These are phyloP conservation scores for Helicocarpus griseus DNA, from an alignment of 2,329 filamentous ascomycete species.

Conservation along the genomic window DNA sequence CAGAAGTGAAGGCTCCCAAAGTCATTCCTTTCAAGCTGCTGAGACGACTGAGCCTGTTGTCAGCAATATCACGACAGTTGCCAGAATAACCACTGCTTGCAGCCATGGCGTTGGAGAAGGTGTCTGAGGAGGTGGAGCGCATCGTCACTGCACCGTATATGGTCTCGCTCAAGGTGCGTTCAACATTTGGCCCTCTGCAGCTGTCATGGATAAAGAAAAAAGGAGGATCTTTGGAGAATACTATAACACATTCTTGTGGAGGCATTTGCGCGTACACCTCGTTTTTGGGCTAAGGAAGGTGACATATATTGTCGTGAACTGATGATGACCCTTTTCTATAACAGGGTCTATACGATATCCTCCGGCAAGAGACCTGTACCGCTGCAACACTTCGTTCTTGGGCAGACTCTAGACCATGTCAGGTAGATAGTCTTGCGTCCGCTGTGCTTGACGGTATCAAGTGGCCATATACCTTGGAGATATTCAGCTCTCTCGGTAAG, in stretches of 20 bases:
- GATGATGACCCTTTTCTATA: too few species aligned
- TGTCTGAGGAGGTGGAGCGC: slow-evolving; percentile 38
- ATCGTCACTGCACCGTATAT: slow-evolving; percentile 41
- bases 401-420: slow-evolving; percentile 41
- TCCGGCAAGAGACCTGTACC: slow-evolving; percentile 17
- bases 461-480: slow-evolving; percentile 41
- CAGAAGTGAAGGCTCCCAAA: background rate
- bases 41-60: background rate
- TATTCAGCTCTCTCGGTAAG: slow-evolving; percentile 43
- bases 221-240: too few species aligned
- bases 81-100: background rate
- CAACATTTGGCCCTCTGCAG: too few species aligned
- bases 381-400: slow-evolving; percentile 33
- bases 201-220: too few species aligned
- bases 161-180: slow-evolving; percentile 30
- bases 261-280: too few species aligned
- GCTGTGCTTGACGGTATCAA: slow-evolving; percentile 41
- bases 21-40: background rate
- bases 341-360: slow-evolving; percentile 24
- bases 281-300: too few species aligned
- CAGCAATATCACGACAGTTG: background rate
- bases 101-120: background rate
- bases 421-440: slow-evolving; percentile 36
- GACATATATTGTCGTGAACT: too few species aligned
- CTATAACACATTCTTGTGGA: too few species aligned